Evolutionary conservation across 306 rosid species (phyloP), one percentile per base, ranked within the genome.

Genomic region (Trifolium subterraneum): DNA sequence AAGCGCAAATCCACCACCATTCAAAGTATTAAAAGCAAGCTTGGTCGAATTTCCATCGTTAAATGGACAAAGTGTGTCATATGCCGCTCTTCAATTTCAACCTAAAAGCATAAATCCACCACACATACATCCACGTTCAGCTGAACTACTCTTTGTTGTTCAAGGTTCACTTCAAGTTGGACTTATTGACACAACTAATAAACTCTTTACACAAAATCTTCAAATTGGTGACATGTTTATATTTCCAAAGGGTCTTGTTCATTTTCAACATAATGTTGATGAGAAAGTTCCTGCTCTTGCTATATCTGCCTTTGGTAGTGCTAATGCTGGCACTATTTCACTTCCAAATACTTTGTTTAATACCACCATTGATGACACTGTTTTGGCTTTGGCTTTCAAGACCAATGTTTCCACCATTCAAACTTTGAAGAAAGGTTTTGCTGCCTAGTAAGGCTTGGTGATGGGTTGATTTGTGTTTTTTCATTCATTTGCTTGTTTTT

Each of bases 331-430:
- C 2, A 50, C 78, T 0, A 81, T 82, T 1, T 82, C 90, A 0
- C 8, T 87, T n/a, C 92, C 95, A 1, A 60, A 1, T 29, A 67
- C 87, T 0, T 27, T 89, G 55, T 85, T 89, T 10, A 16, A 64
- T 11, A 75, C 86, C 1, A 44, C 86, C 22, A 80, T 89, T 63
- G 86, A 84, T 25, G 85, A 87, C 25, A 72, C 10, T 48, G 79
- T 85, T 61, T 74, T 89, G 83, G 95, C 92, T 54, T 78, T 81
- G 79, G 79, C 95, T 7, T 83, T 89, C 58, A 89, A 83, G 81
- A 87, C 90, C 4, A 52, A 87, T 42, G 85, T 79, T 51, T n/a
- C 64, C 61, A 84, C 82, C 62, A 78, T 87, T 75, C 61, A 80
- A 11, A 70, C 14, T 19, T 74, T 86, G 64, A 87, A 84, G 75